Conservation (phyloP, 1,139 yeast species). For the Geotrichum australiense region DNA sequence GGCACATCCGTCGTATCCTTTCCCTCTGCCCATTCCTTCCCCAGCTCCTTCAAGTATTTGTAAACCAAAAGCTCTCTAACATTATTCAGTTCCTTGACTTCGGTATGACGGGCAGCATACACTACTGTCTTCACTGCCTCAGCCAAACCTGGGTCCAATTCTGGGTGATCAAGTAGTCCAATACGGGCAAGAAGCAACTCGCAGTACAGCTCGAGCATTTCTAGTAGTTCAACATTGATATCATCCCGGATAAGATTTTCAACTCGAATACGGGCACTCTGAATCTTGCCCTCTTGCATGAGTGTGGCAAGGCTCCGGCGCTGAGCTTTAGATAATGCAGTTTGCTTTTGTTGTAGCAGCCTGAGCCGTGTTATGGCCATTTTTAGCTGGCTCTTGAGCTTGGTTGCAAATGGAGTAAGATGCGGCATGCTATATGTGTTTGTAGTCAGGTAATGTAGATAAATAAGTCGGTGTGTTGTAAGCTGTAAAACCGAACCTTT, state of each 20-base stretch:
- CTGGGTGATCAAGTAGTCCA: conserved; percentile 43
- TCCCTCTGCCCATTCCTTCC: conserved; percentile 54
- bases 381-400: conserved; percentile 64
- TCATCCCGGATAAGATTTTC: conserved; percentile 85
- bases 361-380: conserved; percentile 78
- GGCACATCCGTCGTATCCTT: conserved; percentile 62
- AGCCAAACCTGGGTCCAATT: conserved; percentile 56
- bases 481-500: too few relatives aligned
- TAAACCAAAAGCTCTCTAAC: conserved; percentile 56
- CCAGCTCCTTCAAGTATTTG: conserved; percentile 61
- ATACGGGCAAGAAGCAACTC: conserved; percentile 76
- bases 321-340: conserved; percentile 75
- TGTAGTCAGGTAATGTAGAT: too few relatives aligned
- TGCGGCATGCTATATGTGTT: too few relatives aligned
- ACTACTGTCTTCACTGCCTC: conserved; percentile 73
- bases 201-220: conserved; percentile 74
- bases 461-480: too few relatives aligned
- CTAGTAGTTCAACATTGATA: conserved; percentile 72
- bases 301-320: conserved; percentile 71
- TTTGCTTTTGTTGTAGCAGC: conserved; percentile 73
- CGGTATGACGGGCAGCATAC: conserved; percentile 65
- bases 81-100: conserved; percentile 60
- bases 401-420: conserved; percentile 28
- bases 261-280: conserved; percentile 77
- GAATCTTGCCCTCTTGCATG: conserved; percentile 63